phyloP scores from a whole-genome alignment of 1,284 basidiomycete species.

The Ceratobasidium sp. region DNA sequence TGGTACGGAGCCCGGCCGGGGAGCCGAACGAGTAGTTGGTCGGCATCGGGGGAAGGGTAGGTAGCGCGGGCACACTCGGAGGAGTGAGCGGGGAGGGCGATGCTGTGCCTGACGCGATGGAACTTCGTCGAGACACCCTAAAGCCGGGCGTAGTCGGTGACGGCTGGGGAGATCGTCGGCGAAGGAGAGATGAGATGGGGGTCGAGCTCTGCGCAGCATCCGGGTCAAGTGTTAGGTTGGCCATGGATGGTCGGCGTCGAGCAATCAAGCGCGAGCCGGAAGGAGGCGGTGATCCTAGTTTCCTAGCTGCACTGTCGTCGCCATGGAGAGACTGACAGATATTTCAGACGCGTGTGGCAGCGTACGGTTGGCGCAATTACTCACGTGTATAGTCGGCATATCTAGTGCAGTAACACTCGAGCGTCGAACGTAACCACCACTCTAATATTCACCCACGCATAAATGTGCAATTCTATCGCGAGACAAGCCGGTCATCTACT shows the following conservation, averaged over 20 bases:
- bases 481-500: slow-evolving; percentile 1
- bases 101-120: slow-evolving; percentile 35
- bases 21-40: slow-evolving; percentile 36
- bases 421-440: slow-evolving; percentile 29
- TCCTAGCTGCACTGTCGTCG: slow-evolving; percentile 14
- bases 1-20: slow-evolving; percentile 27
- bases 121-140: slow-evolving; percentile 31
- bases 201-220: slow-evolving; percentile 37
- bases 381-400: slow-evolving; percentile 36
- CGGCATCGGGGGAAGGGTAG: slow-evolving; percentile 38
- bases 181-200: slow-evolving; percentile 35
- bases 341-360: neutral
- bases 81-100: slow-evolving; percentile 39
- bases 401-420: slow-evolving; percentile 20
- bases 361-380: neutral
- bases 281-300: slow-evolving; percentile 18
- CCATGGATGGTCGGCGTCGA: slow-evolving; percentile 39
- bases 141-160: slow-evolving; percentile 38
- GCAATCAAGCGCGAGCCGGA: slow-evolving; percentile 34
- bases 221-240: slow-evolving; percentile 35
- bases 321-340: slow-evolving; percentile 30
- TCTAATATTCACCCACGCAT: slow-evolving; percentile 16
- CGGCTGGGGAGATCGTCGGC: slow-evolving; percentile 37
- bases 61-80: slow-evolving; percentile 37
- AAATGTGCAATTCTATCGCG: slow-evolving; percentile 5